Conservation (phyloP, 1,139 yeast species). For the Nakaseomyces uthaithaninus region DNA sequence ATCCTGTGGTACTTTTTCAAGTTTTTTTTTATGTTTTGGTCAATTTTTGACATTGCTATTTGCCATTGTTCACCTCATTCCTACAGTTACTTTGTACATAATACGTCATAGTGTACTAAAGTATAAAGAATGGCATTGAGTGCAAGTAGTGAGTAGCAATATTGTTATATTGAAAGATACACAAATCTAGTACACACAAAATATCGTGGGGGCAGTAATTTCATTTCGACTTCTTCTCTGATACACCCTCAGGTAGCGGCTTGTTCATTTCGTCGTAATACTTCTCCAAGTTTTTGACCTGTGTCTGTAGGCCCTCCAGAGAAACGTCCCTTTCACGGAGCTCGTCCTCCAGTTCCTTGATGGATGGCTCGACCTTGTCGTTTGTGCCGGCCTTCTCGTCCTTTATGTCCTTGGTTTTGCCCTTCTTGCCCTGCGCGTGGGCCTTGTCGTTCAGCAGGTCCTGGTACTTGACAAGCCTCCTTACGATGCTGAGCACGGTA, state of each 20-base stretch:
- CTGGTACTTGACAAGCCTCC: conserved; percentile 53
- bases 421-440: conserved; percentile 20
- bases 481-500: conserved; percentile 49
- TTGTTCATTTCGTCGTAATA: conserved; percentile 39
- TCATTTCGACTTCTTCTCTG: background rate
- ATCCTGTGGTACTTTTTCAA: too few species aligned
- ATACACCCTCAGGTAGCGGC: conserved; percentile 5
- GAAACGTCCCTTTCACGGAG: conserved; percentile 39
- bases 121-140: too few species aligned
- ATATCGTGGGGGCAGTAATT: background rate
- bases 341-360: conserved; percentile 33
- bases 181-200: background rate
- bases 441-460: conserved; percentile 29
- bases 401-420: conserved; percentile 7
- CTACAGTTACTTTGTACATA: too few species aligned
- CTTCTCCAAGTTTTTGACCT: conserved; percentile 45
- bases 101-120: too few species aligned
- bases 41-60: too few species aligned
- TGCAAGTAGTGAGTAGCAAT: background rate
- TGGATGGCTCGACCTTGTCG: conserved; percentile 16
- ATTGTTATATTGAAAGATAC: background rate
- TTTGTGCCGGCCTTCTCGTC: conserved; percentile 7
- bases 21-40: too few species aligned
- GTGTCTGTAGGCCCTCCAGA: conserved; percentile 44
- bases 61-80: too few species aligned